A percentile compares a stretch with the other conserved stretches of the same genome.
phyloP scores from a whole-genome alignment of 2,329 filamentous ascomycete species.

The Myriosclerotinia curreyana region DNA sequence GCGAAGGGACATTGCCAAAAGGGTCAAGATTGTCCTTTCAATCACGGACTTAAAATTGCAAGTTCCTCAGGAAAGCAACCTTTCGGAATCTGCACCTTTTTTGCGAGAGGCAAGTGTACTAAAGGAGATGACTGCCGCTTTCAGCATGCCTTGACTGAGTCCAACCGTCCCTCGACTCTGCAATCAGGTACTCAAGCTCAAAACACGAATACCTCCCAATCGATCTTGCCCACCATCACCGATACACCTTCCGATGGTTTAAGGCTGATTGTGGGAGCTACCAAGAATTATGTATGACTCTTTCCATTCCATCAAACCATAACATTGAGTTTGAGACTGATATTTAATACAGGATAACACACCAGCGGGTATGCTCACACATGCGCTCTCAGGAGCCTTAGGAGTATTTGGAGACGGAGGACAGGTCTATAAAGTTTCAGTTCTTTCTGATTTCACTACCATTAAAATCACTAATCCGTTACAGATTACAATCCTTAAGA shows the following conservation, averaged over 20 bases:
- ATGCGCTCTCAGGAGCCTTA: conserved; percentile 29
- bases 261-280: neutral
- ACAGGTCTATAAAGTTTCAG: conserved; percentile 30
- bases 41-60: neutral
- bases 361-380: conserved; percentile 21
- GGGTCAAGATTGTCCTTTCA: neutral
- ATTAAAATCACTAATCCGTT: conserved; percentile 29
- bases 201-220: neutral
- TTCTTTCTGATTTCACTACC: conserved; percentile 34
- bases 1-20: neutral
- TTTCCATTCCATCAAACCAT: neutral
- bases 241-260: neutral
- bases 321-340: neutral
- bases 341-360: neutral
- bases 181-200: neutral
- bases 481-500: conserved; percentile 24
- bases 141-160: neutral
- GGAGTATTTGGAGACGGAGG: conserved; percentile 30
- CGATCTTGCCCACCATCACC: neutral
- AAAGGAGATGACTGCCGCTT: neutral
- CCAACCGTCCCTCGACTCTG: neutral
- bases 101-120: neutral
- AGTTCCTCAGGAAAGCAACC: neutral
- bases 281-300: neutral
- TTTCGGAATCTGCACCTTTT: neutral